Evolutionary conservation across 1,284 basidiomycete genomes (phyloP).

Genomic region (Takashimella koratensis): DNA sequence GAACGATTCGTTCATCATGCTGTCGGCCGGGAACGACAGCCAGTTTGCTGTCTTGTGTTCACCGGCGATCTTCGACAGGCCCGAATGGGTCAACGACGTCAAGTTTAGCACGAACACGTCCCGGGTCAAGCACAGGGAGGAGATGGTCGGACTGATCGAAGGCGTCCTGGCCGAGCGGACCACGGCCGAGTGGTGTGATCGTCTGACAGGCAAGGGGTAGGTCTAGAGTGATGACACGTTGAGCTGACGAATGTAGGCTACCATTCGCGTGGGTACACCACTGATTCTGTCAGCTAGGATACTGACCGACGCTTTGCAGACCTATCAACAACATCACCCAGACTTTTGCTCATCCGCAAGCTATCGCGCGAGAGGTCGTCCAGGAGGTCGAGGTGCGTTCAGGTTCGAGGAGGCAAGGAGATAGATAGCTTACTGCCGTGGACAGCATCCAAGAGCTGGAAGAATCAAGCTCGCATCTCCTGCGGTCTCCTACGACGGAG

Average conservation of each 20-base stretch:
- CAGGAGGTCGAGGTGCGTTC: constrained; percentile 59
- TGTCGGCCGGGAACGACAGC: constrained; percentile 86
- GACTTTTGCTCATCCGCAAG: constrained; percentile 90
- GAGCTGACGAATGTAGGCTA: constrained; percentile 54
- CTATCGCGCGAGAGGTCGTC: constrained; percentile 60
- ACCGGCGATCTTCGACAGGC: constrained; percentile 34
- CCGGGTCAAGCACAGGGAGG: constrained; percentile 71
- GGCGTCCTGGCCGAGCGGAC: constrained; percentile 58
- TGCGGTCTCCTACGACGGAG: constrained; percentile 81
- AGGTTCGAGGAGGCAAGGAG: background rate
- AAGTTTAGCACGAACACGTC: constrained; percentile 69
- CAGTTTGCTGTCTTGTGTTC: constrained; percentile 58
- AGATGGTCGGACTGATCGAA: constrained; percentile 69
- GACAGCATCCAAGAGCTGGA: constrained; percentile 70
- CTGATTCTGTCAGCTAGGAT: background rate
- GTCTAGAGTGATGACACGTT: constrained; percentile 21
- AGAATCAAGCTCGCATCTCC: constrained; percentile 81
- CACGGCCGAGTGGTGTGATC: constrained; percentile 68
- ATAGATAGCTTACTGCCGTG: constrained; percentile 30
- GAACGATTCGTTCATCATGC: constrained; percentile 84
- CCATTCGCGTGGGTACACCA: constrained; percentile 60
- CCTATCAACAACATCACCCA: constrained; percentile 89
- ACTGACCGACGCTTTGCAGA: constrained; percentile 33
- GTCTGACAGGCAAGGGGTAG: constrained; percentile 71
- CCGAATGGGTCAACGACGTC: constrained; percentile 44